A percentile compares a stretch with the other conserved stretches of the same genome.
These are phyloP conservation scores for Nakaseomyces uthaithaninus DNA, from an alignment of 1,139 yeast species.

Conservation along the genomic window DNA sequence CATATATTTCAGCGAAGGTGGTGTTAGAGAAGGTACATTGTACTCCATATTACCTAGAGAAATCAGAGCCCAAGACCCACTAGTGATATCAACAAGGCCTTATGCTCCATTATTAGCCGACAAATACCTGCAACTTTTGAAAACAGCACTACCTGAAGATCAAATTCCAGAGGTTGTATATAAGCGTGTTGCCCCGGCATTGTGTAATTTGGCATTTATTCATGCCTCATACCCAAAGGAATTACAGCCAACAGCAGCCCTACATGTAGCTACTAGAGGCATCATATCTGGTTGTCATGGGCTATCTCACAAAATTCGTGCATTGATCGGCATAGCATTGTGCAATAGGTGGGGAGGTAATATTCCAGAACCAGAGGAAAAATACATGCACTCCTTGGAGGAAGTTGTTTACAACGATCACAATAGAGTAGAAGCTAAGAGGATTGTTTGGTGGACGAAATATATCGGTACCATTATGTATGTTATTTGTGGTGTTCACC, in stretches of 20 bases:
- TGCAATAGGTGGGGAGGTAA: conserved; percentile 75
- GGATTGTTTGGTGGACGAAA: conserved; percentile 55
- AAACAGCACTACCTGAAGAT: conserved; percentile 44
- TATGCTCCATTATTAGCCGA: conserved; percentile 54
- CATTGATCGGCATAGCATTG: conserved; percentile 56
- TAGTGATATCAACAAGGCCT: conserved; percentile 53
- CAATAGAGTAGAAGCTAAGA: conserved; percentile 37
- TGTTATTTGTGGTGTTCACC: conserved; percentile 65
- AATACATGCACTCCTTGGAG: conserved; percentile 38
- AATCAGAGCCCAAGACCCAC: conserved; percentile 53
- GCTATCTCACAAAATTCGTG: conserved; percentile 55
- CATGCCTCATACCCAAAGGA: conserved; percentile 67
- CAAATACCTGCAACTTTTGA: conserved; percentile 43
- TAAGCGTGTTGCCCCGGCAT: conserved; percentile 52
- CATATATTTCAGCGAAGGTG: conserved; percentile 60
- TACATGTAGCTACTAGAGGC: conserved; percentile 60
- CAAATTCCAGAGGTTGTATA: conserved; percentile 50
- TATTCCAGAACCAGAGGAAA: conserved; percentile 45
- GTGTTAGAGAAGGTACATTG: conserved; percentile 62
- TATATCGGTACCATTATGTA: conserved; percentile 61
- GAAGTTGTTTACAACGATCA: conserved; percentile 42
- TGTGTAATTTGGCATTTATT: conserved; percentile 59
- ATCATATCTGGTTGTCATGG: conserved; percentile 64
- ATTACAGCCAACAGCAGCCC: conserved; percentile 60
- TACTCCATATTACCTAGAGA: conserved; percentile 49